A percentile compares a stretch with the other conserved stretches of the same genome.
Evolutionary conservation across 2,329 filamentous ascomycete species (phyloP).

Genomic region (Trichoderma gracile): DNA sequence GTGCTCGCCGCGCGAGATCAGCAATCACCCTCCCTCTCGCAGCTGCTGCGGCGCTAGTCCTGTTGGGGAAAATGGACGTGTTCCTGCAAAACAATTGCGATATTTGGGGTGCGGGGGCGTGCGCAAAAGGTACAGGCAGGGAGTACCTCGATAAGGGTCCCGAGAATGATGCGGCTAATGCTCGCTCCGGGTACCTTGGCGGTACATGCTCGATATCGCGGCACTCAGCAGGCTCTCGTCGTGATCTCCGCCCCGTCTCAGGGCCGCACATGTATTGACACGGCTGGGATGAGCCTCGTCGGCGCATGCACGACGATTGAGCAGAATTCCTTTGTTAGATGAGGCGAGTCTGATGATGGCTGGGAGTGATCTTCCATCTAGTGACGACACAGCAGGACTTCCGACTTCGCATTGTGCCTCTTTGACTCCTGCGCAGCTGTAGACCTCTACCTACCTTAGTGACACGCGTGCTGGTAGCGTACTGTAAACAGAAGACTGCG

Average conservation of each 20-base stretch:
- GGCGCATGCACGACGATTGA: neutral
- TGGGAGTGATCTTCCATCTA: neutral
- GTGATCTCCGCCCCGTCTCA: conserved; percentile 10
- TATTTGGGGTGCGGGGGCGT: conserved; percentile 13
- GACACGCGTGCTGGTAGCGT: no score
- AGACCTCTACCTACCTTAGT: no score
- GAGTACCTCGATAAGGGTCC: conserved; percentile 7
- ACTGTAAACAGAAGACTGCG: no score
- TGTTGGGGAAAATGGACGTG: conserved; percentile 37
- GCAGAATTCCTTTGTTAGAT: neutral
- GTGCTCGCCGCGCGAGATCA: conserved; percentile 47
- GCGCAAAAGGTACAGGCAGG: neutral
- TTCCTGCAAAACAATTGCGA: conserved; percentile 34
- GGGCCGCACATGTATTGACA: neutral
- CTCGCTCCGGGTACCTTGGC: conserved; percentile 16
- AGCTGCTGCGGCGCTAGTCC: conserved; percentile 11
- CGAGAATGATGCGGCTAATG: conserved; percentile 16
- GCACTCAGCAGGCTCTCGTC: conserved; percentile 4
- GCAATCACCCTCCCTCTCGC: conserved; percentile 48
- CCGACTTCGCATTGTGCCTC: neutral
- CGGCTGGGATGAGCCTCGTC: neutral
- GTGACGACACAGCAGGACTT: neutral
- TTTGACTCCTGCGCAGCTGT: no score
- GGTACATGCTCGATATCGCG: conserved; percentile 9
- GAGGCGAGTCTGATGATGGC: no score